A percentile compares a stretch with the other conserved stretches of the same genome.
These are phyloP conservation scores for Paraphoma sp. DNA, from an alignment of 2,329 filamentous ascomycete species.

Conservation along the genomic window DNA sequence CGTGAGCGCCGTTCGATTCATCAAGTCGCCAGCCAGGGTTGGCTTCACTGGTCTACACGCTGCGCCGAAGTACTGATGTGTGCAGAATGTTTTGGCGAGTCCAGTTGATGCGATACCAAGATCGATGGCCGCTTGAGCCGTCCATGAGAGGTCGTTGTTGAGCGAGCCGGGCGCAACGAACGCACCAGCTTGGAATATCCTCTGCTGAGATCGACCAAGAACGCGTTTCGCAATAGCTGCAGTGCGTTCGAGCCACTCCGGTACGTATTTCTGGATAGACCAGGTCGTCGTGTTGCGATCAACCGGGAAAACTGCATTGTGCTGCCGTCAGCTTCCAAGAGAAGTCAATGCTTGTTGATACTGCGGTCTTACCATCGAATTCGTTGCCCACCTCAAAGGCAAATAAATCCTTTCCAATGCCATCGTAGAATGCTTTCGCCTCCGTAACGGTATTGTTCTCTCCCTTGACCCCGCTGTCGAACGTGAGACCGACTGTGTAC, in stretches of 20 bases:
- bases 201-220: not conserved
- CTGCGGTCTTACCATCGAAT: slow-evolving; percentile 18
- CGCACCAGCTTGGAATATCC: slow-evolving; percentile 19
- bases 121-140: slow-evolving; percentile 19
- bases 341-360: not conserved
- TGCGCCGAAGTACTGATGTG: slow-evolving; percentile 25
- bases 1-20: slow-evolving; percentile 66
- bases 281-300: slow-evolving; percentile 20
- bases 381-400: slow-evolving; percentile 31
- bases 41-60: slow-evolving; percentile 19
- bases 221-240: slow-evolving; percentile 10
- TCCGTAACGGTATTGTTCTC: slow-evolving; percentile 15
- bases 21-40: slow-evolving; percentile 67
- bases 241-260: slow-evolving; percentile 20
- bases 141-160: slow-evolving; percentile 17
- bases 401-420: slow-evolving; percentile 15
- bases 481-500: slow-evolving; percentile 27
- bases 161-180: slow-evolving; percentile 18
- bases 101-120: slow-evolving; percentile 12
- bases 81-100: slow-evolving; percentile 21
- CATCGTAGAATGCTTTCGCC: slow-evolving; percentile 15
- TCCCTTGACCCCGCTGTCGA: slow-evolving; percentile 18
- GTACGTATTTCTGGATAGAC: slow-evolving; percentile 15
- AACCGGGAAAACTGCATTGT: slow-evolving; percentile 16
- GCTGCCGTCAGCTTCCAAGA: not conserved